Evolutionary conservation across 768 basidiomycete species (phyloP), one percentile per base, ranked within the genome.

Genomic region (Tricholomella constricta): DNA sequence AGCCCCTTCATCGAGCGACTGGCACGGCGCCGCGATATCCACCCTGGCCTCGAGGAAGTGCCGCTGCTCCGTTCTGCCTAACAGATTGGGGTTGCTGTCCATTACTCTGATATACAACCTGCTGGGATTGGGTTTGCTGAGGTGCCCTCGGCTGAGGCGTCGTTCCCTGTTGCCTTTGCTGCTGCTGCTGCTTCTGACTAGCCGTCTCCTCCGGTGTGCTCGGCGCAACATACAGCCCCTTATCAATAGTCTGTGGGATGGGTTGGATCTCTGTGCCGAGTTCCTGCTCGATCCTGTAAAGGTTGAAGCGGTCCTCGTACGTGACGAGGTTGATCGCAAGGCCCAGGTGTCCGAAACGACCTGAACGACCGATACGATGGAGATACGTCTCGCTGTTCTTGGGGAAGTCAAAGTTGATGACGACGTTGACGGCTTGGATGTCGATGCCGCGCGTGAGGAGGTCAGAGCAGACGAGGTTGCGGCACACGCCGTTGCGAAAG

Each of bases 391-490:
- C 97, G 55, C 93, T 91, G 69, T 95, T 98, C 81, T 98, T 97
- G 55, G 96, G 96, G 73, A 98, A 97, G 70, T 99, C 96, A 66
- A 99, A 99, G 76, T 98, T 98, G 82, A 99, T 98, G 65, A 99
- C 96, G 69, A 98, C 97, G 73, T 99, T 99, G 57, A 99, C 96
- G 54, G 96, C 97, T 76, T 98, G 97, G 68, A 99, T 99, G 72
- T 99, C 96, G 70, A 99, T 99, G 75, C 96, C 96, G 60, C 96
- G 91, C 20, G 96, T 99, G 66, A 99, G 87, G 58, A 99, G 85
- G 74, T 99, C 96, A 47, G 86, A 88, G 77, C 96, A 99, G 68
- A 99, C 96, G 60, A 99, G 87, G 77, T 99, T 99, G 63, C 96
- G 88, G 79, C 96, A 98, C 42, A 94, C 93, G 58, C 96, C 96